A percentile compares a stretch with the other conserved stretches of the same genome.
Evolutionary conservation across 2,329 filamentous ascomycete species (phyloP).

Genomic region (Hypomyces rosellus): DNA sequence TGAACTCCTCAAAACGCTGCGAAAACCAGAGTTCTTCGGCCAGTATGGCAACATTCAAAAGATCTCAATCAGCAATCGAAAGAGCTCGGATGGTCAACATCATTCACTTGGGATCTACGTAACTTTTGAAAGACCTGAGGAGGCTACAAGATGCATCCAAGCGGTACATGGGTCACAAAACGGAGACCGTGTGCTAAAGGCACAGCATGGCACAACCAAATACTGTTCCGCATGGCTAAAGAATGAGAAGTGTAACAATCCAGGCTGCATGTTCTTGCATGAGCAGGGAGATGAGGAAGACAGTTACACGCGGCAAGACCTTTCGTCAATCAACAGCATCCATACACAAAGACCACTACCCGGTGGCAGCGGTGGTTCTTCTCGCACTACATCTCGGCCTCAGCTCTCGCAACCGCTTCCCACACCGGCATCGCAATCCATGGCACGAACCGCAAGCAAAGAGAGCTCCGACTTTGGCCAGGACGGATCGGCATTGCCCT

Average conservation of each 20-base stretch:
- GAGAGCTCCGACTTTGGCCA: constrained; percentile 65
- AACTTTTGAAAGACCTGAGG: constrained; percentile 89
- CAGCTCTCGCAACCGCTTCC: constrained; percentile 34
- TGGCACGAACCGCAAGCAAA: constrained; percentile 71
- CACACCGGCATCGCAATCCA: constrained; percentile 49
- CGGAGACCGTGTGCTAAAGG: constrained; percentile 77
- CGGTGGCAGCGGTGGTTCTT: constrained; percentile 43
- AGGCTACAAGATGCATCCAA: constrained; percentile 82
- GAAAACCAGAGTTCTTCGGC: constrained; percentile 90
- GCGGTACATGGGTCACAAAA: constrained; percentile 91
- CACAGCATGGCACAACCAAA: constrained; percentile 82
- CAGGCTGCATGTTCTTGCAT: constrained; percentile 96
- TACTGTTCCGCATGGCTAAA: constrained; percentile 97
- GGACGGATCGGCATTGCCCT: constrained; percentile 85
- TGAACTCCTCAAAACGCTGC: constrained; percentile 80
- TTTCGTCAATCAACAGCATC: constrained; percentile 90
- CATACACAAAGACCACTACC: constrained; percentile 67
- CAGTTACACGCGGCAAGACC: constrained; percentile 88
- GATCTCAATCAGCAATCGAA: constrained; percentile 95
- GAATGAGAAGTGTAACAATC: constrained; percentile 89
- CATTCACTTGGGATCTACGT: constrained; percentile 96
- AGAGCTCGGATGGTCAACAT: constrained; percentile 66
- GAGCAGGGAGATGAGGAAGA: constrained; percentile 98
- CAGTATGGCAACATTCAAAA: constrained; percentile 99
- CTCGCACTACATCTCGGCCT: constrained; percentile 48